Evolutionary conservation across 495 filamentous ascomycete genomes (phyloP), one percentile per base, ranked within the genome.

Genomic region (Xylaria scruposa): DNA sequence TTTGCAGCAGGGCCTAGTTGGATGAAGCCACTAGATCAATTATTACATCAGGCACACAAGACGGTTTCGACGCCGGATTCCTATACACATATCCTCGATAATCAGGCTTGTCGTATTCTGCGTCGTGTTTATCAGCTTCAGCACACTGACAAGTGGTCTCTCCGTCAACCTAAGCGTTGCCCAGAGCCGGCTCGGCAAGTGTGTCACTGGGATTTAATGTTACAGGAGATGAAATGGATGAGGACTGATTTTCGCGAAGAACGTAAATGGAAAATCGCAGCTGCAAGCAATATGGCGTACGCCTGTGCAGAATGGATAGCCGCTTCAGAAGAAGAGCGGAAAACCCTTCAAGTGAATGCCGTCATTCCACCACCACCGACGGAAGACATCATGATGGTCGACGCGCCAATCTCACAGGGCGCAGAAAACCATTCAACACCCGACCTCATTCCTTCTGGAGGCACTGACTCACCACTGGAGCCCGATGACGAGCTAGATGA

Each of bases 161-260:
- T 99, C 71, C 88, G 95, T 64, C 97, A 98, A 77, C 87, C 94
- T 60, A 90, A 94, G 73, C 90, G 92, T 61, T 90, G 89, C 38
- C 83, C 87, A 3, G 96, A 99, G 78, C 96, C 97, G 38, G 85
- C 85, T 9, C 88, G 94, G 47, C 90, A 91, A 15, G 84, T 87
- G 2, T 88, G 90, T 7, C 95, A 98, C 78, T 91, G 89, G 88
- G 96, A 99, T 83, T 87, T 96, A 54, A 79, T 98, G 51, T 82
- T 98, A 10, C 87, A 93, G 73, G 93, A 99, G 81, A 92, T 95
- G 88, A 97, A 94, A 80, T 98, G 96, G 97, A 93, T 99, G 90
- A 88, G 93, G 47, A 97, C 93, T 2, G 96, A 99, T 83, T 98
- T 98, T 76, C 87, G 92, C 40, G 93, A 97, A 81, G 96, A 99